Evolutionary conservation across 1,284 basidiomycete species (phyloP).

Genomic region (Mrakiaceae sp.): DNA sequence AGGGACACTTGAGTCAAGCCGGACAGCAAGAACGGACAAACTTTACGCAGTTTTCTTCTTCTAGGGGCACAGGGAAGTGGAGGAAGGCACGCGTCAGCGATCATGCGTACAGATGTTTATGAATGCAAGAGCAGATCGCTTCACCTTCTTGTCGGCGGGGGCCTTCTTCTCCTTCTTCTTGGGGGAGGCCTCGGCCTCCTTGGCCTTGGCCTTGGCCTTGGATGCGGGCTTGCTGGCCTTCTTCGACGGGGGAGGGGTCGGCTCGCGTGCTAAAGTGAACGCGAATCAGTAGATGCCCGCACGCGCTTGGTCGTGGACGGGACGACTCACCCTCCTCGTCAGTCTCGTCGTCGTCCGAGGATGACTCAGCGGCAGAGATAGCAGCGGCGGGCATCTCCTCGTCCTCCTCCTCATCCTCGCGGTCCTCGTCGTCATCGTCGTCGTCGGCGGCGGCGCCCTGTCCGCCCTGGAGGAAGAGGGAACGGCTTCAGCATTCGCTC

Average conservation of each 20-base stretch:
- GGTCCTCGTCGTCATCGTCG: constrained; percentile 3
- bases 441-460: constrained; percentile 3
- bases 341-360: constrained; percentile 17
- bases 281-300: background rate
- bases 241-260: constrained; percentile 14
- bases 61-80: background rate
- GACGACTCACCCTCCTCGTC: constrained; percentile 15
- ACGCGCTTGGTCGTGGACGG: background rate
- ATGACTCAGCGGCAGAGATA: background rate
- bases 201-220: background rate
- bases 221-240: constrained; percentile 18
- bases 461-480: no score
- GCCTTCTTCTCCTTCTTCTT: constrained; percentile 23
- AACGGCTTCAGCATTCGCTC: no score
- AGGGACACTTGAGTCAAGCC: no score
- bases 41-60: background rate
- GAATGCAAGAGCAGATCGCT: background rate
- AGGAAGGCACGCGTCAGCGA: background rate
- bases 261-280: background rate
- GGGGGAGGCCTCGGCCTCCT: constrained; percentile 3
- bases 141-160: constrained; percentile 22
- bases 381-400: constrained; percentile 1
- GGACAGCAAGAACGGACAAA: no score
- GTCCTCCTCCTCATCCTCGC: constrained; percentile 12
- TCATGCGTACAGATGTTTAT: no score